Percentiles rank a stretch among this genome's conserved stretches.
Conservation (phyloP, 129 eudicot genomes). For the Flaveria sonorensis region DNA sequence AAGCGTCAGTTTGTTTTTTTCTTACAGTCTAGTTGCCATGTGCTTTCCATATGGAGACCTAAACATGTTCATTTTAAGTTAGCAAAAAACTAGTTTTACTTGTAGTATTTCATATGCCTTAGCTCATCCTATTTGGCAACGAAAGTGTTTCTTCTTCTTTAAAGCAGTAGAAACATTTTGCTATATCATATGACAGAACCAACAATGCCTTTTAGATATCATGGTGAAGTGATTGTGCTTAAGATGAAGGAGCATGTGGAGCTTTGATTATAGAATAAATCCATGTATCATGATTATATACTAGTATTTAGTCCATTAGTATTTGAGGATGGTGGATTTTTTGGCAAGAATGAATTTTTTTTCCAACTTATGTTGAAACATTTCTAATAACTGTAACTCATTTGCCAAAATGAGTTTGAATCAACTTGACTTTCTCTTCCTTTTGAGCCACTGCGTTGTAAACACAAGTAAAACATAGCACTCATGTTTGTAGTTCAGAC, state of each 20-base stretch:
- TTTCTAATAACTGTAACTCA: not conserved
- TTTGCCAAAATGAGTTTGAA: not conserved
- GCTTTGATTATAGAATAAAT: not conserved
- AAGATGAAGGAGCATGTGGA: not conserved
- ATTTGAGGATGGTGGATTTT: not conserved
- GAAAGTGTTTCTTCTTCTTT: not conserved
- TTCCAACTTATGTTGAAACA: not conserved
- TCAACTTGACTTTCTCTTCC: not conserved
- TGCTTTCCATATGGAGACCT: not conserved
- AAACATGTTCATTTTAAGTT: not conserved
- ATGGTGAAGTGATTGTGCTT: conserved; percentile 13
- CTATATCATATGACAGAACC: not conserved
- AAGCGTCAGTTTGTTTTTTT: too few species aligned
- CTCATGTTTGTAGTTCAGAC: not conserved
- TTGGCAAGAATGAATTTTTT: not conserved
- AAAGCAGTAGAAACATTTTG: not conserved
- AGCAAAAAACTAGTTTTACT: not conserved
- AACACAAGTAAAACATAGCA: not conserved
- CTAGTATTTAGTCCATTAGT: not conserved
- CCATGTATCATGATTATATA: not conserved
- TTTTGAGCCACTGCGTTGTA: not conserved
- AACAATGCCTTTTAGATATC: not conserved
- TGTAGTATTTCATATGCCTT: not conserved
- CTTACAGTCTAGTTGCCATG: too few species aligned
- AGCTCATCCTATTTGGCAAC: not conserved